Evolutionary conservation across 805 yeast species (phyloP).

Genomic region (Cyberlindnera samutprakarnensis): DNA sequence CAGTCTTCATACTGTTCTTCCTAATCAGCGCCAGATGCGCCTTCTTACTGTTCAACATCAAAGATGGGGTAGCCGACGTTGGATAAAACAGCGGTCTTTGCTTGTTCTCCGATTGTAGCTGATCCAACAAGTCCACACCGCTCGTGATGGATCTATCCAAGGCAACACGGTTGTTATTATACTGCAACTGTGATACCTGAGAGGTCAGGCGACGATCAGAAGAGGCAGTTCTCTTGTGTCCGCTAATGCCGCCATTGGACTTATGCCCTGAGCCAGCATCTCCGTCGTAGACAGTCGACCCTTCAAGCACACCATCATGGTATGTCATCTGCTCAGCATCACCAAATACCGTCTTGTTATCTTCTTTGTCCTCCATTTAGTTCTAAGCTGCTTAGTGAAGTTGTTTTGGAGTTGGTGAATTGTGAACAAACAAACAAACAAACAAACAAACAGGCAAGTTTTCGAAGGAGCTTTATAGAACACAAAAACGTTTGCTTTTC

Average conservation of each 20-base stretch:
- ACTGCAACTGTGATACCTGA: constrained; percentile 66
- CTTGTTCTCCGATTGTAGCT: constrained; percentile 48
- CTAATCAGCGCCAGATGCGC: constrained; percentile 49
- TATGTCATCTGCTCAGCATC: constrained; percentile 17
- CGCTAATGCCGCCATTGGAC: background rate
- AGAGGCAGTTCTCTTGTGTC: constrained; percentile 19
- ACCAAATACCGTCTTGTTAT: constrained; percentile 12
- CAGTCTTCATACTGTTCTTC: constrained; percentile 26
- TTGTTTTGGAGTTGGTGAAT: too few species aligned
- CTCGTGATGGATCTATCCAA: constrained; percentile 55
- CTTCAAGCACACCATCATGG: constrained; percentile 21
- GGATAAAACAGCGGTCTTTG: constrained; percentile 61
- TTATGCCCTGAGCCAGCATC: background rate
- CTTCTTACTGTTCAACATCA: constrained; percentile 36
- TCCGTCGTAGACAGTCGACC: constrained; percentile 21
- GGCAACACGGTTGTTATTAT: constrained; percentile 62
- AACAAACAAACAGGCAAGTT: too few species aligned
- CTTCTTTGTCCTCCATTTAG: background rate
- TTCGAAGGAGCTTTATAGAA: too few species aligned
- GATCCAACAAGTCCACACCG: constrained; percentile 41
- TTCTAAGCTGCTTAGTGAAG: too few species aligned
- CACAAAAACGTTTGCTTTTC: too few species aligned
- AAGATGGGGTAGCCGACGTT: constrained; percentile 25
- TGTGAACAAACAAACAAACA: too few species aligned
- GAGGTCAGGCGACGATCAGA: constrained; percentile 34